A percentile compares a stretch with the other conserved stretches of the same genome.
Evolutionary conservation across 768 basidiomycete species (phyloP).

Genomic region (Symmetrospora coprosmae): DNA sequence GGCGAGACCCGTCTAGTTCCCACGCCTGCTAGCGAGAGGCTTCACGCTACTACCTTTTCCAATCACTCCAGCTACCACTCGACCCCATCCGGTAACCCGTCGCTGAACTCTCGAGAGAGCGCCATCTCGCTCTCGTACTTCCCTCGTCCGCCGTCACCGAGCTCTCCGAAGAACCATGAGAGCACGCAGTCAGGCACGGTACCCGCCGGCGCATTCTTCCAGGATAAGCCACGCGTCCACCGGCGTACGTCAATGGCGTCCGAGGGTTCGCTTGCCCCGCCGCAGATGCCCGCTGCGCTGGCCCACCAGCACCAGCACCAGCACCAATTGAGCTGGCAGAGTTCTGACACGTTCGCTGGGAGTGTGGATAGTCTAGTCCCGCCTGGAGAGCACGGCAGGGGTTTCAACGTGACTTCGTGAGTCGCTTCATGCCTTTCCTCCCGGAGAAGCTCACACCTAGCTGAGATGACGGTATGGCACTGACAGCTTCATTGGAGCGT

Average conservation of each 20-base stretch:
- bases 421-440: background rate
- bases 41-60: too few species aligned
- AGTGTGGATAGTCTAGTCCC: background rate
- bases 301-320: background rate
- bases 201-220: background rate
- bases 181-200: background rate
- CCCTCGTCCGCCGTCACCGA: background rate
- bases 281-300: background rate
- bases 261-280: background rate
- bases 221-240: background rate
- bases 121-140: slow-evolving; percentile 1
- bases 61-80: too few species aligned
- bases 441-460: background rate
- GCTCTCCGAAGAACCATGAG: background rate
- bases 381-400: background rate
- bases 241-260: background rate
- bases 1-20: background rate
- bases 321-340: background rate
- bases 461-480: background rate
- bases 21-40: background rate
- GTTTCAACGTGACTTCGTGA: background rate
- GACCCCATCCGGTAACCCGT: background rate
- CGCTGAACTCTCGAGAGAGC: background rate
- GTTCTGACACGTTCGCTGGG: background rate
- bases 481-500: background rate